These are phyloP conservation scores for Pleodorina starrii DNA, from an alignment of 139 green algal genomes.

Conservation along the genomic window DNA sequence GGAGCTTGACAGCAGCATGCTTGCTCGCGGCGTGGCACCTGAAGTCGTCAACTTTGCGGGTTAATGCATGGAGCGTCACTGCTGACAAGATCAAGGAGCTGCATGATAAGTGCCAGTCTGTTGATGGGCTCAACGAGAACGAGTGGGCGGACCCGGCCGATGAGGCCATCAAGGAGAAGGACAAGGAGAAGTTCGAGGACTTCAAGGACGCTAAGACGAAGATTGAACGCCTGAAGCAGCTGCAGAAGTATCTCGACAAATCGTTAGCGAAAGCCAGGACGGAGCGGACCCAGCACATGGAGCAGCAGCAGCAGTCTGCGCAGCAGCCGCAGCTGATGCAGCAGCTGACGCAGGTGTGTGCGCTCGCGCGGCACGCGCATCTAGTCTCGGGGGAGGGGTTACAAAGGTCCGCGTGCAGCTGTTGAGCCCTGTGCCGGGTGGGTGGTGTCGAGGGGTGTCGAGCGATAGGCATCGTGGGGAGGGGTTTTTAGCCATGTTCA, in stretches of 20 bases:
- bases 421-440: no score
- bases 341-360: no score
- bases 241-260: background rate
- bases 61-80: background rate
- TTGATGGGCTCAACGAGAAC: background rate
- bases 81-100: background rate
- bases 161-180: background rate
- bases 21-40: background rate
- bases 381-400: no score
- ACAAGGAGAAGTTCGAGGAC: constrained; percentile 13
- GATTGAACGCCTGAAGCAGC: background rate
- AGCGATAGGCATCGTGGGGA: no score
- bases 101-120: background rate
- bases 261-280: background rate
- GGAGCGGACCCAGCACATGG: background rate
- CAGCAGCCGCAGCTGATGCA: no score
- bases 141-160: constrained; percentile 11
- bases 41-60: background rate
- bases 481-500: no score
- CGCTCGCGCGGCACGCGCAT: no score
- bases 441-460: no score
- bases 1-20: background rate
- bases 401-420: no score
- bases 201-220: background rate
- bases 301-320: background rate